A percentile compares a stretch with the other conserved stretches of the same genome.
These are phyloP conservation scores for Agaricus sinodeliciosus DNA, from an alignment of 768 basidiomycete genomes.

Conservation along the genomic window DNA sequence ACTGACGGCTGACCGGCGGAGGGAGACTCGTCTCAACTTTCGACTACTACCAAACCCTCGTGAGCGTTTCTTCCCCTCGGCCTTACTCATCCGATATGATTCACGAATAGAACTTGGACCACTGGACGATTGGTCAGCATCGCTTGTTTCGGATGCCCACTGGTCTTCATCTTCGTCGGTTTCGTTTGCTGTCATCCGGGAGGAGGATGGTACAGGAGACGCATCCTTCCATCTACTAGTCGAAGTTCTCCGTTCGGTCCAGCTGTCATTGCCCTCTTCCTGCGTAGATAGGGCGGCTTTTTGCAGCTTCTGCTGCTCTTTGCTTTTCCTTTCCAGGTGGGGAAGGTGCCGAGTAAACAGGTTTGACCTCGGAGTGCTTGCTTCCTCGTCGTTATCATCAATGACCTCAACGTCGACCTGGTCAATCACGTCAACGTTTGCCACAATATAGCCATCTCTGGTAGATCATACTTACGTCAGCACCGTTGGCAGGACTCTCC, in stretches of 20 bases:
- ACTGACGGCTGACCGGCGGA: not conserved
- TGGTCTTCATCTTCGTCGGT: constrained; percentile 52
- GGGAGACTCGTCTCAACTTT: constrained; percentile 1
- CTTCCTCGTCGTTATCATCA: not conserved
- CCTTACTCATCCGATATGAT: constrained; percentile 5
- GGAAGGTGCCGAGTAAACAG: constrained; percentile 56
- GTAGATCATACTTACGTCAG: constrained; percentile 21
- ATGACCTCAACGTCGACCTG: constrained; percentile 5
- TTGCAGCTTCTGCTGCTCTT: constrained; percentile 15
- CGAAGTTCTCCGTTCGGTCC: constrained; percentile 8
- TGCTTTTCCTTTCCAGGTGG: constrained; percentile 19
- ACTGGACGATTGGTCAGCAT: constrained; percentile 14
- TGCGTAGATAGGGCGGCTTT: constrained; percentile 16
- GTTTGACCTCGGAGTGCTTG: constrained; percentile 30
- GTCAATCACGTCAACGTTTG: not conserved
- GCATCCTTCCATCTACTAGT: not conserved
- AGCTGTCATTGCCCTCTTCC: constrained; percentile 16
- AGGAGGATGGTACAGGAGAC: constrained; percentile 4
- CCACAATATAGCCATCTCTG: not conserved
- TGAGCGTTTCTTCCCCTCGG: constrained; percentile 6
- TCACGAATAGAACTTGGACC: not conserved
- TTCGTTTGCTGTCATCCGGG: constrained; percentile 7
- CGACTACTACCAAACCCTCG: constrained; percentile 4
- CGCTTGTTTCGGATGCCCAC: constrained; percentile 56
- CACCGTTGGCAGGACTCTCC: constrained; percentile 15